Evolutionary conservation across 2,329 filamentous ascomycete genomes (phyloP).

Genomic region (Sphaerulina populicola): DNA sequence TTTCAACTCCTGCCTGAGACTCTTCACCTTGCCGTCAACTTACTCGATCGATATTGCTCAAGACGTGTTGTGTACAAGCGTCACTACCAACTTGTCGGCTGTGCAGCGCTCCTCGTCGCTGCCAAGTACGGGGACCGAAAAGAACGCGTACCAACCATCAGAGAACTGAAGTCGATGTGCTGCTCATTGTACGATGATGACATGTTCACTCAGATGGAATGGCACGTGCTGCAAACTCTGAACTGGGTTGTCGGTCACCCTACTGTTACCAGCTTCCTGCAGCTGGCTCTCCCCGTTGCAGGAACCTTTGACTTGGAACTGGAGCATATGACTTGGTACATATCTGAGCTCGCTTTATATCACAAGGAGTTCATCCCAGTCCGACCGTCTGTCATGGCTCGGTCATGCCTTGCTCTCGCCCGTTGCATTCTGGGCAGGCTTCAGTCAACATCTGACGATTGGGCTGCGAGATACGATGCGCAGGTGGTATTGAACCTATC

Average conservation of each 20-base stretch:
- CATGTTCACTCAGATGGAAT: slow-evolving; percentile 99
- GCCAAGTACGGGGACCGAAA: slow-evolving; percentile 99
- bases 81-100: slow-evolving; percentile 96
- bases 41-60: slow-evolving; percentile 95
- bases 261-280: slow-evolving; percentile 87
- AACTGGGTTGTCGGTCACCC: slow-evolving; percentile 95
- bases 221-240: slow-evolving; percentile 95
- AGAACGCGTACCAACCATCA: slow-evolving; percentile 93
- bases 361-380: slow-evolving; percentile 95
- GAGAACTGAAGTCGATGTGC: slow-evolving; percentile 98
- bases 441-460: slow-evolving; percentile 64
- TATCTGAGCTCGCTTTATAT: slow-evolving; percentile 90
- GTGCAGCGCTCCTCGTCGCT: slow-evolving; percentile 88
- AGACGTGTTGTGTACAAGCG: slow-evolving; percentile 97
- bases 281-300: slow-evolving; percentile 71
- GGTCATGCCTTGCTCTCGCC: slow-evolving; percentile 75
- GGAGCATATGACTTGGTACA: slow-evolving; percentile 89
- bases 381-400: slow-evolving; percentile 81
- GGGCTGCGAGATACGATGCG: slow-evolving; percentile 63
- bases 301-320: slow-evolving; percentile 67
- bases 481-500: slow-evolving; percentile 57
- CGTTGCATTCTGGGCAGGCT: slow-evolving; percentile 75
- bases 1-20: slow-evolving; percentile 92
- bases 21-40: slow-evolving; percentile 89
- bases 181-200: slow-evolving; percentile 96